A percentile compares a stretch with the other conserved stretches of the same genome.
phyloP scores from a whole-genome alignment of 2,329 filamentous ascomycete genomes.

The Talaromyces albobiverticillius region DNA sequence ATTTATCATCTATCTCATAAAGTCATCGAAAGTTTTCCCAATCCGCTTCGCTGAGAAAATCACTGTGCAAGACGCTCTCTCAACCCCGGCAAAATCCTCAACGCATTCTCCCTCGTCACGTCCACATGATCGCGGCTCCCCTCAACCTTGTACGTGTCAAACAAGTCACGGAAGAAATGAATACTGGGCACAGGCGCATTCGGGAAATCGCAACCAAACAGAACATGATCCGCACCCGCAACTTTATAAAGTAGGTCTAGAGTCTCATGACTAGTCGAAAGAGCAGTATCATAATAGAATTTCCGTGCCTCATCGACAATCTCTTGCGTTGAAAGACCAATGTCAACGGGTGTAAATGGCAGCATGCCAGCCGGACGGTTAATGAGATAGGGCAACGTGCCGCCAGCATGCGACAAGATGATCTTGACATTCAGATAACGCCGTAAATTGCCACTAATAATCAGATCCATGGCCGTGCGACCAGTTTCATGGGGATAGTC shows the following conservation, averaged over 20 bases:
- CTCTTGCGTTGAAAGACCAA: background rate
- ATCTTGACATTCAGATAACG: conserved; percentile 40
- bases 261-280: conserved; percentile 19
- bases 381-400: conserved; percentile 40
- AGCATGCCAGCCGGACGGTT: conserved; percentile 24
- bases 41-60: no score
- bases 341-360: no score
- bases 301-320: conserved; percentile 15
- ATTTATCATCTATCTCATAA: no score
- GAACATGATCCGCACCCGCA: conserved; percentile 21
- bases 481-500: conserved; percentile 49
- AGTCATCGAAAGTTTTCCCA: no score
- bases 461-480: conserved; percentile 43
- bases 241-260: conserved; percentile 18
- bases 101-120: no score
- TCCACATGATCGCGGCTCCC: no score
- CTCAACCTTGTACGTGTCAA: no score
- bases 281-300: conserved; percentile 30
- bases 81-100: no score
- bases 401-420: conserved; percentile 50
- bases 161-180: no score
- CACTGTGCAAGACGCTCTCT: no score
- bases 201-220: conserved; percentile 20
- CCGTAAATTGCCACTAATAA: conserved; percentile 30
- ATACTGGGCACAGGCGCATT: background rate